phyloP scores from a whole-genome alignment of 2,329 filamentous ascomycete species.

The Colletotrichum liaoningense region DNA sequence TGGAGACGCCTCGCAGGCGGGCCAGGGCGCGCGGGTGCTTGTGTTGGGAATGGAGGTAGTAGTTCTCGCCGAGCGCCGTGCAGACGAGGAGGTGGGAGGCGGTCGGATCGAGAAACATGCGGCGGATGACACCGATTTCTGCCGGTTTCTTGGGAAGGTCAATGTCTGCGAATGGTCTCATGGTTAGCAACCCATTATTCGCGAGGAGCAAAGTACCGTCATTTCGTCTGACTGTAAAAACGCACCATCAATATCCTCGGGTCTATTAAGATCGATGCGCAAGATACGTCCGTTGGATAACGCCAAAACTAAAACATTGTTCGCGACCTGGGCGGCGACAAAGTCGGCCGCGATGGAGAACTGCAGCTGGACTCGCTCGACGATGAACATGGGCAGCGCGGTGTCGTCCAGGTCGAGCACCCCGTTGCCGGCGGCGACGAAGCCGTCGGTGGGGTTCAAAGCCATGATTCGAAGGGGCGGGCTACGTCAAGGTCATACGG shows the following conservation, averaged over 20 bases:
- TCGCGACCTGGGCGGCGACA: slow-evolving; percentile 94
- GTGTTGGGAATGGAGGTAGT: slow-evolving; percentile 96
- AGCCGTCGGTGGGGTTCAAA: slow-evolving; percentile 77
- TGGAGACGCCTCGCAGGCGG: slow-evolving; percentile 84
- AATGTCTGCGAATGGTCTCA: slow-evolving; percentile 75
- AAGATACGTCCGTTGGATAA: slow-evolving; percentile 92
- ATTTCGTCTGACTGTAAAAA: slow-evolving; percentile 28
- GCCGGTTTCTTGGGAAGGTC: slow-evolving; percentile 94
- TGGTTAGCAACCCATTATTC: slow-evolving; percentile 20
- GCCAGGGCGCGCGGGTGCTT: slow-evolving; percentile 86
- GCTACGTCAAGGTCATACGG: slow-evolving; percentile 16
- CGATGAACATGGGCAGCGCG: slow-evolving; percentile 90
- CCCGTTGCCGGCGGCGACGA: slow-evolving; percentile 75
- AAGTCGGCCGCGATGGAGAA: slow-evolving; percentile 97
- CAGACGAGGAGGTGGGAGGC: slow-evolving; percentile 94
- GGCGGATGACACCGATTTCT: slow-evolving; percentile 91
- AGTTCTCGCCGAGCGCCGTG: slow-evolving; percentile 94
- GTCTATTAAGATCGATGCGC: slow-evolving; percentile 91
- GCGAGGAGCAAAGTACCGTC: slow-evolving; percentile 3
- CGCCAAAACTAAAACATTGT: slow-evolving; percentile 94
- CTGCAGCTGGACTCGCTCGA: slow-evolving; percentile 91
- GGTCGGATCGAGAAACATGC: slow-evolving; percentile 97
- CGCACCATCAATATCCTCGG: slow-evolving; percentile 92
- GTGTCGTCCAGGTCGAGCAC: slow-evolving; percentile 67
- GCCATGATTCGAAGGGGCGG: slow-evolving; percentile 63